phyloP scores from a whole-genome alignment of 2,329 filamentous ascomycete species.

The Calonectria fujianensis region DNA sequence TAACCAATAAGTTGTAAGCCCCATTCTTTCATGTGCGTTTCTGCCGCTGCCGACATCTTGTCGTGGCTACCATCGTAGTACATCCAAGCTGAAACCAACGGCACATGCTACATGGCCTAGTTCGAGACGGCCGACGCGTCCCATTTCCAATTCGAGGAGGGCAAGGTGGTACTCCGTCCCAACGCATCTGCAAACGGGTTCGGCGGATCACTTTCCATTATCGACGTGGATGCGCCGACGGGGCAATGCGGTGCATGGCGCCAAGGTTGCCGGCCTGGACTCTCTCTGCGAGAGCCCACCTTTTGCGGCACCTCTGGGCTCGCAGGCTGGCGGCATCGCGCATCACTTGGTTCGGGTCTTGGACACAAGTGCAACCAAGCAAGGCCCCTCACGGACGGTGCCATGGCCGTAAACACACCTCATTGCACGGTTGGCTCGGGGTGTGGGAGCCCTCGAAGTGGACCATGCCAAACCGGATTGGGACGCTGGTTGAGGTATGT shows the following conservation, averaged over 20 bases:
- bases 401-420: constrained; percentile 18
- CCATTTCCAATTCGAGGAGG: constrained; percentile 19
- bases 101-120: constrained; percentile 19
- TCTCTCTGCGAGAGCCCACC: not conserved
- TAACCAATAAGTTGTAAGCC: constrained; percentile 17
- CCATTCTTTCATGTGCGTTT: constrained; percentile 22
- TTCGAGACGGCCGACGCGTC: constrained; percentile 6
- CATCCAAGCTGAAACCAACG: not conserved
- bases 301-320: not conserved
- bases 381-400: constrained; percentile 19
- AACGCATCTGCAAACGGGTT: constrained; percentile 17
- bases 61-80: constrained; percentile 2
- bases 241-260: constrained; percentile 22
- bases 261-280: constrained; percentile 15
- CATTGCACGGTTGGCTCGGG: constrained; percentile 6
- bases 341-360: constrained; percentile 10
- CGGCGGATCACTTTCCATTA: constrained; percentile 30
- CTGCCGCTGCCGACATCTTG: constrained; percentile 13
- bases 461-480: constrained; percentile 33
- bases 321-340: constrained; percentile 4
- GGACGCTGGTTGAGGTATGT: constrained; percentile 8
- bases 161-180: constrained; percentile 7
- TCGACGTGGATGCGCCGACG: constrained; percentile 8
- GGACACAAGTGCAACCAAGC: not conserved
- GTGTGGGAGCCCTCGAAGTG: constrained; percentile 22